Percentiles rank a stretch among this genome's conserved stretches.
Conservation (phyloP, 768 basidiomycete species). For the Kwoniella sp. region DNA sequence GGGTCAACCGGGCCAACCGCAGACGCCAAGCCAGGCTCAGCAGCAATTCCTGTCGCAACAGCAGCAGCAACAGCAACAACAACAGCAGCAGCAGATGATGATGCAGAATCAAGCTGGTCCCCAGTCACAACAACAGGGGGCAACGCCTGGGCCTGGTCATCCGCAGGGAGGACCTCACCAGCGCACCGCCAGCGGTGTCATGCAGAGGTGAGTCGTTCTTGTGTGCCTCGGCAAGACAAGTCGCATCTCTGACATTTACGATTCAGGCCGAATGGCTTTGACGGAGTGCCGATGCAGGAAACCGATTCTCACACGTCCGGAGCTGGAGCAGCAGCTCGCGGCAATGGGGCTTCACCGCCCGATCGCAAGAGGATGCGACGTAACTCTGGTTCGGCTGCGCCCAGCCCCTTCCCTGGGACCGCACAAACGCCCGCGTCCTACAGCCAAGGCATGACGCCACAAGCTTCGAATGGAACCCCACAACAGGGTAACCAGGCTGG, state of each 20-base stretch:
- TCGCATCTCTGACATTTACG: background rate
- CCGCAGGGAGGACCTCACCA: conserved; percentile 11
- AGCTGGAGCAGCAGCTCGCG: conserved; percentile 5
- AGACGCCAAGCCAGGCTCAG: background rate
- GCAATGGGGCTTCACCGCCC: conserved; percentile 36
- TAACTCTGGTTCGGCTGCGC: conserved; percentile 40
- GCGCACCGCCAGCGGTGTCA: conserved; percentile 13
- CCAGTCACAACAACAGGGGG: conserved; percentile 7
- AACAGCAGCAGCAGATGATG: conserved; percentile 9
- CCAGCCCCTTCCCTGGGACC: conserved; percentile 30
- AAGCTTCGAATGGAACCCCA: conserved; percentile 18
- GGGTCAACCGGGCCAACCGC: conserved; percentile 7
- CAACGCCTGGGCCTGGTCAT: conserved; percentile 12
- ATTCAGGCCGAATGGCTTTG: conserved; percentile 20
- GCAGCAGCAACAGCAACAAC: conserved; percentile 13
- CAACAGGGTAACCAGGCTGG: conserved; percentile 18
- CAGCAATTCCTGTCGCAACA: conserved; percentile 15
- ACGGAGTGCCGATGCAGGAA: conserved; percentile 16
- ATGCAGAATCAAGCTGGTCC: conserved; percentile 22
- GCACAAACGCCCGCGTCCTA: conserved; percentile 19
- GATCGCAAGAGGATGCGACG: conserved; percentile 41
- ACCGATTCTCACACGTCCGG: conserved; percentile 15
- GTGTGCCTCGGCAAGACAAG: background rate
- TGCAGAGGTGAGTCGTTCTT: conserved; percentile 25
- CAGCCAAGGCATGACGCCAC: conserved; percentile 18